Base-by-base conservation (phyloP, 73 alveolate genomes). In the Paramecium sexaurelia region DNA sequence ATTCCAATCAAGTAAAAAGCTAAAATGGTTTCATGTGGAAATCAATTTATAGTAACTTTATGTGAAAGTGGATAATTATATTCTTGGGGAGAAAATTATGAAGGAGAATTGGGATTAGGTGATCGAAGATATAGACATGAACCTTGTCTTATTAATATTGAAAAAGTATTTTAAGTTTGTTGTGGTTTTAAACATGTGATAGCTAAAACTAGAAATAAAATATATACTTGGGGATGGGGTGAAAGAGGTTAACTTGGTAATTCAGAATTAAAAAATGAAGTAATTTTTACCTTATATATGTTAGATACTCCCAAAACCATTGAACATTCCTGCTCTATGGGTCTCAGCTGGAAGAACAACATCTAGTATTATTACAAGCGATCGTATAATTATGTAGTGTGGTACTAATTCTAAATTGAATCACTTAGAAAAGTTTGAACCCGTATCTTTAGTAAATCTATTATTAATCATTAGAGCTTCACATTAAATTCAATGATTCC, bases 141-240 rank as follows among this genome's bases (percentile, higher is more conserved):
- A 9, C 99, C 99, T 1, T 95, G 95, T 13, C 83, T 94, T 17
- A 83, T 96, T 67, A 56, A 93, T 43, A 61, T 94, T 41, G 99
- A 98, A 91, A 96, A 97, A 91, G 95, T 98, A 20, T 96, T 95
- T 43, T 94, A 96, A 55, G 66, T 97, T 11, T 97, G 95, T 20
- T 98, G 99, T 88, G 99, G 99, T 8, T 98, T 95, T 78, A 96
- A 95, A 39, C 99, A 98, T 92, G 95, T 95, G 10, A 95, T 98
- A 1, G 98, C 98, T 19, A 98, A 93, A 84, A 92, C 98, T 9
- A 61, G 85, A 69, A 82, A 61, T 67, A 96, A 96, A 82, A 96
- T 98, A 6, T 98, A 98, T 91, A 97, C 99, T 7, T 98, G 99
- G 99, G 99, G 99, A 13, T 98, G 99, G 98, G 99, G 99, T 37